A percentile compares a stretch with the other conserved stretches of the same genome.
Conservation (phyloP, 2,329 filamentous ascomycete species). For the Xylaria arbuscula region DNA sequence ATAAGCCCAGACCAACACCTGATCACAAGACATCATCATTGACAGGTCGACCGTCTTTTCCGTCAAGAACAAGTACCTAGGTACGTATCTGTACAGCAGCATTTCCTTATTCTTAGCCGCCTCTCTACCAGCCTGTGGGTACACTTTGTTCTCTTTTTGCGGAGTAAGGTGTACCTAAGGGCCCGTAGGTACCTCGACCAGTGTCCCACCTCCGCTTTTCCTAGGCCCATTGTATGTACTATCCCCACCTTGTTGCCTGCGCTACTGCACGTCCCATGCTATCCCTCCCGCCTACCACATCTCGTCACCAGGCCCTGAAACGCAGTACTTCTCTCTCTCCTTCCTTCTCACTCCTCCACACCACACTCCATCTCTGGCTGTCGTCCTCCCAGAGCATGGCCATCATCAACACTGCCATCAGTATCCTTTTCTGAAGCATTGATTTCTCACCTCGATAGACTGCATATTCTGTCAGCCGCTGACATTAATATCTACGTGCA, state of each 20-base stretch:
- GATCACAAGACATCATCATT: slow-evolving; percentile 23
- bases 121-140: slow-evolving; percentile 4
- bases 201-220: slow-evolving; percentile 32
- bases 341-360: slow-evolving; percentile 16
- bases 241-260: slow-evolving; percentile 31
- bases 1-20: slow-evolving; percentile 22
- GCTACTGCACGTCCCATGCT: slow-evolving; percentile 34
- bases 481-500: slow-evolving; percentile 15
- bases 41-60: slow-evolving; percentile 6
- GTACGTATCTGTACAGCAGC: slow-evolving; percentile 16
- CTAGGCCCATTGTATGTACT: not conserved
- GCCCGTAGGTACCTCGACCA: slow-evolving; percentile 11
- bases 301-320: slow-evolving; percentile 28
- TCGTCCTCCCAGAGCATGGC: slow-evolving; percentile 20
- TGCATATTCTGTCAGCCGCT: not conserved
- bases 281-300: slow-evolving; percentile 25
- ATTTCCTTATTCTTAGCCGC: not conserved
- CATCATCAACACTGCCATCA: slow-evolving; percentile 25
- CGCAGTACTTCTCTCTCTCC: slow-evolving; percentile 17
- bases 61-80: not conserved
- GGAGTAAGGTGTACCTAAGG: slow-evolving; percentile 1
- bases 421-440: slow-evolving; percentile 3
- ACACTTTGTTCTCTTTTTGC: not conserved
- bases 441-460: not conserved
- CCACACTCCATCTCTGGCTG: slow-evolving; percentile 3